Evolutionary conservation across 768 basidiomycete species (phyloP).

Genomic region (Lactarius sanguifluus): DNA sequence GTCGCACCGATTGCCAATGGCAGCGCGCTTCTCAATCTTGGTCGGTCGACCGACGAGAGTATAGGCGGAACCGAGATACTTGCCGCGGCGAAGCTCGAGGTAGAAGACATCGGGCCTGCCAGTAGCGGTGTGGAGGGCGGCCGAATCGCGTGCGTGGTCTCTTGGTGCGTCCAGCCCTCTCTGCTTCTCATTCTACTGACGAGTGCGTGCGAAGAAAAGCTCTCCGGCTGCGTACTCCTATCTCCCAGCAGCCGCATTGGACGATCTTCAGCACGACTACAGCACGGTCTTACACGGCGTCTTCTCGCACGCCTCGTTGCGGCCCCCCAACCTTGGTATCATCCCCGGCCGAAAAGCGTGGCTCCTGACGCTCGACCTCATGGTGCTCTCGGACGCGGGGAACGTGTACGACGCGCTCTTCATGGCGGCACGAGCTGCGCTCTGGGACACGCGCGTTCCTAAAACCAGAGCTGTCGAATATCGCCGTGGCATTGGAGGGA

Average conservation of each 20-base stretch:
- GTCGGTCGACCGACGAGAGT: slow-evolving; percentile 51
- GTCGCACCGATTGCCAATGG: slow-evolving; percentile 82
- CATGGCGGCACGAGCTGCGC: slow-evolving; percentile 72
- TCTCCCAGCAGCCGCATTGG: slow-evolving; percentile 58
- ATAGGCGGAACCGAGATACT: slow-evolving; percentile 75
- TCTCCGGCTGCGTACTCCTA: slow-evolving; percentile 81
- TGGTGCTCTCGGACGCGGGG: slow-evolving; percentile 71
- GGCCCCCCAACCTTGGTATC: slow-evolving; percentile 60
- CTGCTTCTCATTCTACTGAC: slow-evolving; percentile 24
- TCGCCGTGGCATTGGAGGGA: slow-evolving; percentile 42
- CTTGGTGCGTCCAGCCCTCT: slow-evolving; percentile 58
- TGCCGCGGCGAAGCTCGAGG: slow-evolving; percentile 78
- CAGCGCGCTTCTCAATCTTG: slow-evolving; percentile 75
- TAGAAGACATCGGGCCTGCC: slow-evolving; percentile 50
- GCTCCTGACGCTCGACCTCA: slow-evolving; percentile 73
- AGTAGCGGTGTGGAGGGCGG: slow-evolving; percentile 56
- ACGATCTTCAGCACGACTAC: slow-evolving; percentile 76
- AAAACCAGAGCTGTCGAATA: slow-evolving; percentile 71
- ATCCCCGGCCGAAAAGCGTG: slow-evolving; percentile 60
- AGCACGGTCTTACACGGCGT: slow-evolving; percentile 61
- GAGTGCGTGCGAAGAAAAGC: slow-evolving; percentile 47
- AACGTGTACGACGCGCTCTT: slow-evolving; percentile 78
- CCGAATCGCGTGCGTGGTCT: slow-evolving; percentile 63
- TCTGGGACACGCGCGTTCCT: slow-evolving; percentile 82
- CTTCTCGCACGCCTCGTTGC: slow-evolving; percentile 64